Evolutionary conservation across 176 grass and related monocot genomes (phyloP), one percentile per base, ranked within the genome.

Genomic region (Aegilops umbellulata): DNA sequence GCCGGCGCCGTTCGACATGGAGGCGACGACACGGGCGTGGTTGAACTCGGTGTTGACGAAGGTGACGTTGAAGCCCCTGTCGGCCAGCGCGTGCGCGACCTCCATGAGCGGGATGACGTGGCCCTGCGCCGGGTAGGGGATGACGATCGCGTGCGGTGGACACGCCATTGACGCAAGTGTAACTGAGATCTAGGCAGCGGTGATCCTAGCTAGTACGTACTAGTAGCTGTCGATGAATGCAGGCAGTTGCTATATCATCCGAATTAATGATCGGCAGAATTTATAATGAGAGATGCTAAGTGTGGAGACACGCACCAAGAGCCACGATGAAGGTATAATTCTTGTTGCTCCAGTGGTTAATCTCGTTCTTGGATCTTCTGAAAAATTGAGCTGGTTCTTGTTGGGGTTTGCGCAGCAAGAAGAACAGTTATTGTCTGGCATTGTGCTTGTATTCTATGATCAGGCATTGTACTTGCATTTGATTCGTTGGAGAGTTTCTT

Each of bases 1-100:
- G 70, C 57, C 75, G 12, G 2, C 12, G 24, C 66, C 41, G 55
- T 76, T 53, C 4, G 26, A 6, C 84, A 81, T 80, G 49, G 82
- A 57, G 36, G 87, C 79, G 22, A 83, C 73, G 16, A 93, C 80
- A 10, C 81, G 85, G 4, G 15, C 63, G 42, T 93, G 91, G 80
- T 89, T 91, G 84, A 93, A 89, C 75, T 95, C 86, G 2, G 91
- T 61, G 83, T 93, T 95, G 80, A 87, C 80, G 65, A 93, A 93
- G 58, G 93, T 95, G 68, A 95, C 39, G 16, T 23, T 77, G 80
- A 95, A 88, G 27, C 88, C 93, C 4, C 44, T 20, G 69, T 87
- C 86, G 0, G 81, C 83, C 63, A 95, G 34, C 30, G 38, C 55
- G 78, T 93, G 84, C 19, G 91, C 86, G 12, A 30, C n/a, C 70